These are phyloP conservation scores for Pyricularia grisea DNA, from an alignment of 2,329 filamentous ascomycete species.

Conservation along the genomic window DNA sequence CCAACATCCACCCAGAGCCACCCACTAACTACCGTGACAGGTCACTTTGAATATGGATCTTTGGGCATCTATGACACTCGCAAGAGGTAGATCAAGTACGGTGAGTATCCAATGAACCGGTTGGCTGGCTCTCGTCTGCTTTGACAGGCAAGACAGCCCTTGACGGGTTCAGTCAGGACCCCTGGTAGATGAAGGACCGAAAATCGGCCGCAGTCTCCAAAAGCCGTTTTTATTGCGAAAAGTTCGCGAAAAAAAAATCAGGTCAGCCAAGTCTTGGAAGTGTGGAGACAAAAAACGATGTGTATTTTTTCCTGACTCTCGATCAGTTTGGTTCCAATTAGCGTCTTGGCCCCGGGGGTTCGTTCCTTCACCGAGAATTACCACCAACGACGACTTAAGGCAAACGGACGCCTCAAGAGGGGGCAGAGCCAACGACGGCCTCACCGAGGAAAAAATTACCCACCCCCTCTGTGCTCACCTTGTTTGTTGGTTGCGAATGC, in stretches of 20 bases:
- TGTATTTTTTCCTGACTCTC: neutral
- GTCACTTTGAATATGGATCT: neutral
- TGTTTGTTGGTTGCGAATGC: neutral
- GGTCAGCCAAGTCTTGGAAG: neutral
- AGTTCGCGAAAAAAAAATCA: neutral
- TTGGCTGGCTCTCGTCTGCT: neutral
- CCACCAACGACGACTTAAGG: neutral
- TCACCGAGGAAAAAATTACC: neutral
- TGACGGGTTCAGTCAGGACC: no score
- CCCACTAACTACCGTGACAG: neutral
- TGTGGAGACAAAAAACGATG: neutral
- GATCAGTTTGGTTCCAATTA: neutral
- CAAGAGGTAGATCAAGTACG: neutral
- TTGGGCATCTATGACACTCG: neutral
- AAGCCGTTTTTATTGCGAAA: neutral
- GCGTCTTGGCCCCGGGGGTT: neutral
- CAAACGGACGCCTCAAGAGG: neutral
- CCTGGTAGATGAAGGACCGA: neutral
- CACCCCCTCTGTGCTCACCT: neutral
- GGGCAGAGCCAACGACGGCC: neutral
- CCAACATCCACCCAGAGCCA: neutral
- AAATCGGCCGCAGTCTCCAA: neutral
- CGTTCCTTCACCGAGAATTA: neutral
- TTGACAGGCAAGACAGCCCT: no score
- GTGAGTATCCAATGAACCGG: neutral